These are phyloP conservation scores for Colletotrichum theobromicola DNA, from an alignment of 2,329 filamentous ascomycete species.

Conservation along the genomic window DNA sequence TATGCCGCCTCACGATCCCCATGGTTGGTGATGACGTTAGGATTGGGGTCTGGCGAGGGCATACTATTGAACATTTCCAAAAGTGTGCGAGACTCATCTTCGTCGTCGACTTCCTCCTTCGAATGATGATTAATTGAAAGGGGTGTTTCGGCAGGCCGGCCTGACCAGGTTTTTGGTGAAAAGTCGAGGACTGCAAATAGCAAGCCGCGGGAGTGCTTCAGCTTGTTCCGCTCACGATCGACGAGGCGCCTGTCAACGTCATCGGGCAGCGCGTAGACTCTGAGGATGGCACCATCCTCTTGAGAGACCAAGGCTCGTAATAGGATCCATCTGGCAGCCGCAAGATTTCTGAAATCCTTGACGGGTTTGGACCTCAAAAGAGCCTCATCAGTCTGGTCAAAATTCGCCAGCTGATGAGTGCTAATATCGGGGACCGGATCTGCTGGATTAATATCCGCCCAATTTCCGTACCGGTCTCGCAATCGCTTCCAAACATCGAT, in stretches of 20 bases:
- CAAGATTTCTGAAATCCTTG: constrained; percentile 32
- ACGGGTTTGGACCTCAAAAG: constrained; percentile 34
- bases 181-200: constrained; percentile 63
- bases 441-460: constrained; percentile 12
- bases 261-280: constrained; percentile 70
- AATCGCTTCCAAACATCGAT: neutral
- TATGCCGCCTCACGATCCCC: constrained; percentile 60
- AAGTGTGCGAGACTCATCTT: constrained; percentile 55
- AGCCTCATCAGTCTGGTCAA: neutral
- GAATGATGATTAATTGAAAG: constrained; percentile 3
- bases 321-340: constrained; percentile 45
- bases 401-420: neutral
- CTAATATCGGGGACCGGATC: neutral
- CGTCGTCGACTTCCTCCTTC: constrained; percentile 36
- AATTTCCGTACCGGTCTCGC: neutral
- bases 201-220: constrained; percentile 49
- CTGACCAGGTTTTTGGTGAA: constrained; percentile 60
- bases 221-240: constrained; percentile 47
- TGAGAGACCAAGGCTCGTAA: constrained; percentile 40
- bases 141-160: constrained; percentile 25
- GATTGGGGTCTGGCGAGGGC: constrained; percentile 68
- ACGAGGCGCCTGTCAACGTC: constrained; percentile 63
- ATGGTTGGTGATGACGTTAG: constrained; percentile 50
- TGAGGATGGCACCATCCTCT: constrained; percentile 37
- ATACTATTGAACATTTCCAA: constrained; percentile 77